Evolutionary conservation across 371 early-diverging fungal species (phyloP), one percentile per base, ranked within the genome.

Genomic region (Smittium culicis): DNA sequence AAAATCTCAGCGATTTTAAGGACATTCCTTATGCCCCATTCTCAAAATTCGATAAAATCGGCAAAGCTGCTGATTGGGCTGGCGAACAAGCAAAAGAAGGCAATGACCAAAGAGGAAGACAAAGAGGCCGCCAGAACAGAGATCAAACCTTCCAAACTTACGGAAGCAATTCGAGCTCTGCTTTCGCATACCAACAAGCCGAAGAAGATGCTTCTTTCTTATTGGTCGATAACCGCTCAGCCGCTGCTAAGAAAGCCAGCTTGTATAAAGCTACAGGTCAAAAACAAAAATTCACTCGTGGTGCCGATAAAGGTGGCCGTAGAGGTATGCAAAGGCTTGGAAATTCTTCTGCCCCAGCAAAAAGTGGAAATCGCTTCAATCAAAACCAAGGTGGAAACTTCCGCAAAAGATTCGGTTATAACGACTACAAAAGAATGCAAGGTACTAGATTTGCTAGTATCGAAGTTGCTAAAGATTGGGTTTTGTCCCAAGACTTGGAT

Each of bases 141-240:
- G 77, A 72, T 69, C 54, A 65, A 25, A 68, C n/a, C 11, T 86
- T 84, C 68, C 91, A 92, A 77, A 87, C 88, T 28, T 93, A 91
- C 74, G 95, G 94, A 69, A 83, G 88, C 74, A 87, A 87, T 35
- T 86, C 86, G 34, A 87, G 92, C 27, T 86, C 88, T 63, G 85
- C 91, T 2, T 98, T 98, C 74, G 86, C 86, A 63, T 95, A 92
- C 83, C 86, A 85, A 69, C 91, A 89, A 67, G 90, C 83, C 54
- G 92, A 92, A 70, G 97, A 98, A 70, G 96, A 95, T 73, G 87
- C 90, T 35, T 86, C 93, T 27, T 98, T 98, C 86, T 91, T 93
- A 34, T 88, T 96, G 60, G 96, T 98, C 30, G 95, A 94, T 71
- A 90, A 90, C 75, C 83, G 88, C 68, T 82, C 89, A 2, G 73